Percentiles rank a stretch among this genome's conserved stretches.
phyloP scores from a whole-genome alignment of 768 basidiomycete species.

The Dioszegia hungarica region DNA sequence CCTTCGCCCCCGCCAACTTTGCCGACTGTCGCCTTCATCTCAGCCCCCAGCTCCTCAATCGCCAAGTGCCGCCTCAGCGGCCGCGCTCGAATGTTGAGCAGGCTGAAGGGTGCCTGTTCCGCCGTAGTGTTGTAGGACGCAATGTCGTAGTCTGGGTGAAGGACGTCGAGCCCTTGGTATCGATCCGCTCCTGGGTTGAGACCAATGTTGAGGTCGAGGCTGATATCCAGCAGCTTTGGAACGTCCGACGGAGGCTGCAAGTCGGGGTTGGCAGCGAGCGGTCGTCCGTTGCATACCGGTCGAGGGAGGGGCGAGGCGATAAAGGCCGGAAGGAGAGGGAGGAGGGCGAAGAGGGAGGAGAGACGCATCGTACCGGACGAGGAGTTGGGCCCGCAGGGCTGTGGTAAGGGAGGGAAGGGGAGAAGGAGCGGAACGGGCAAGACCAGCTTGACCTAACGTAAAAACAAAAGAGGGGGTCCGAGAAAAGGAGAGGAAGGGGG shows the following conservation, averaged over 20 bases:
- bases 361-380: background rate
- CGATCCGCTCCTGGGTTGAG: background rate
- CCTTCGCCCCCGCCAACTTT: background rate
- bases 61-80: background rate
- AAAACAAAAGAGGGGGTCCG: background rate
- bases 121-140: background rate
- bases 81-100: background rate
- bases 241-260: no score
- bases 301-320: background rate
- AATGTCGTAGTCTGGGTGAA: slow-evolving; percentile 1
- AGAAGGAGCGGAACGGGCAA: background rate
- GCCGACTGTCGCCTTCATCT: background rate
- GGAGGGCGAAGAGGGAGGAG: background rate
- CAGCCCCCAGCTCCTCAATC: background rate
- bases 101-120: background rate
- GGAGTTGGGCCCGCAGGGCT: background rate
- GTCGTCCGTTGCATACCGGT: background rate
- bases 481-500: background rate
- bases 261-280: background rate
- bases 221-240: background rate
- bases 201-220: background rate
- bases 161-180: background rate
- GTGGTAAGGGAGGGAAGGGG: background rate
- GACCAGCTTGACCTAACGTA: slow-evolving; percentile 1
- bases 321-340: background rate